Base-by-base conservation (phyloP, 2,329 filamentous ascomycete genomes). In the Golovinomyces cichoracearum region DNA sequence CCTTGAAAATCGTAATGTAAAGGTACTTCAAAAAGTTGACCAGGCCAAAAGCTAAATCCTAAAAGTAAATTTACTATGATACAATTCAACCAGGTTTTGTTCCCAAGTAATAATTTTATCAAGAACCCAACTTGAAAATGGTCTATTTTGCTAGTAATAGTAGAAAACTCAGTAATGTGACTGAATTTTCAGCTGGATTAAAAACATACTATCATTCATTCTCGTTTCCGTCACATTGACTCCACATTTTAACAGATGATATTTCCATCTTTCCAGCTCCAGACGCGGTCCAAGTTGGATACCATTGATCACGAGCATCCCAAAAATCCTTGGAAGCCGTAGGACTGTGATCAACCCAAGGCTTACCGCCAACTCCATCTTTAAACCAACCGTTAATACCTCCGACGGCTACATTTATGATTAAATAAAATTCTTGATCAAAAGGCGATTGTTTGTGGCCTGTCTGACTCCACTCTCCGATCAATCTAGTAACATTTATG, bases 321-420 rank as follows among this genome's bases (percentile, higher is more conserved):
- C 81, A 90, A 61, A 92, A 92, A 59, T 88, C 81, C 57, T 71
- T 74, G 62, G 70, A 74, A 6, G 83, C 81, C 10, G 72, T 78
- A 1, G 68, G 62, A 47, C 73, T 78, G 15, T 61, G 65, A 60
- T 90, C 79, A 27, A 83, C 68, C 83, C 83, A 92, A 1, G 83
- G 83, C 68, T 92, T 92, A 27, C 69, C 71, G 38, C 69, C 69
- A 55, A 70, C 66, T 19, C 76, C 74, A 60, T 92, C 82, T 57
- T 78, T 66, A 58, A 90, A 92, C 82, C 82, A 92, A 33, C 83
- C 83, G 55, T 85, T 86, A 21, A 78, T 83, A 46, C 76, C 75
- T 26, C 82, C 82, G 6, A 86, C 80, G 10, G 76, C 80, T 3
- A 86, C 67, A 57, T 83, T 83, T 50, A 88, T 60, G 55, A 85